Evolutionary conservation across 495 filamentous ascomycete species (phyloP), one percentile per base, ranked within the genome.

Genomic region (Penicillium goetzii): DNA sequence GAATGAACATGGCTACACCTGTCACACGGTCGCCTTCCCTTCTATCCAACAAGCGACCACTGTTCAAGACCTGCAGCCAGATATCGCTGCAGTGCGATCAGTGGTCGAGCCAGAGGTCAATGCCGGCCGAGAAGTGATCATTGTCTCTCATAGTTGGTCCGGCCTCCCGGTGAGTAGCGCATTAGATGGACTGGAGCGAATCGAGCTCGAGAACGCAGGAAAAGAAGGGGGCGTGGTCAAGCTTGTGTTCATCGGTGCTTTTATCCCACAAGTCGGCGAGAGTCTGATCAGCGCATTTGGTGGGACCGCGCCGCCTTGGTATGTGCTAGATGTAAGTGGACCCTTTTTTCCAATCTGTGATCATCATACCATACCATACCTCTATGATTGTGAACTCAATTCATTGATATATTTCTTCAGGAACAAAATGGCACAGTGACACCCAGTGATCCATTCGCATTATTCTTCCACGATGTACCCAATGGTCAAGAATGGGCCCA

Each of bases 161-260:
- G 84, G 84, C 6, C 59, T 82, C 12, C 80, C 84, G 0, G 81
- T 79, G 9, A 77, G 71, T 65, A 82, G 79, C 56, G 81, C 82
- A 4, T 66, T 85, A 40, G 76, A 79, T 34, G 81, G 76, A 0
- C 66, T 81, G n/a, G 78, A 74, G 57, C 80, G 79, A 59, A 38
- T 33, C 1, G 69, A 78, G 8, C 71, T 82, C 2, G 59, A 65
- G 49, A 57, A 58, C 9, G 63, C 67, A 0, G 77, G 75, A 14
- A 66, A 78, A 33, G 34, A 61, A 8, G 80, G 81, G 7, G 84
- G 83, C 1, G 77, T 86, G 7, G 58, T 78, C 3, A 75, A 73
- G 21, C 58, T 85, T 21, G 59, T 82, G 17, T 83, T 80, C 61
- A 69, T 84, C 15, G 66, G 74, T 12, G 82, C 79, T 0, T 78